Evolutionary conservation across 345 rosid genomes (phyloP).

Genomic region (Salix viminalis): DNA sequence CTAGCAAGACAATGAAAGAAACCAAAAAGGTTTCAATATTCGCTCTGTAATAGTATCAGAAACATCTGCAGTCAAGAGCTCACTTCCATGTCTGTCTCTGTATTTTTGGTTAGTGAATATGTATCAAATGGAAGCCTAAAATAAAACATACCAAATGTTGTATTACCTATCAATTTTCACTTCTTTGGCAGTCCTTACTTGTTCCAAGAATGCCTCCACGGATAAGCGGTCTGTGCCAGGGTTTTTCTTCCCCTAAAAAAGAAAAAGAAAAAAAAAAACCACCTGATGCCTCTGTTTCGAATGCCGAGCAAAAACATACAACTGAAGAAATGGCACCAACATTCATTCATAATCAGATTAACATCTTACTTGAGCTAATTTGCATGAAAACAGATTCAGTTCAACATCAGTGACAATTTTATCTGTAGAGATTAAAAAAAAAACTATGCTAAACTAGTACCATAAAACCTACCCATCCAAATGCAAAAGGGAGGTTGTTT

Average conservation of each 20-base stretch:
- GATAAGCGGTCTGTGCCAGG: constrained; percentile 54
- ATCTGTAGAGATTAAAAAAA: not conserved
- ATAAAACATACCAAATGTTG: not conserved
- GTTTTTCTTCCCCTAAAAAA: constrained; percentile 63
- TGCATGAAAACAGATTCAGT: not conserved
- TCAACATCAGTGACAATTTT: not conserved
- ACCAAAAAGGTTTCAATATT: not conserved
- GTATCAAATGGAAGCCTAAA: no score
- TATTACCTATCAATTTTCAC: constrained; percentile 66
- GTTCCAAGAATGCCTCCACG: constrained; percentile 45
- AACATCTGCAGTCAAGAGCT: not conserved
- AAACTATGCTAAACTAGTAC: not conserved
- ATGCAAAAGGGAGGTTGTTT: constrained; percentile 68
- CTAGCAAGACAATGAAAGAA: not conserved
- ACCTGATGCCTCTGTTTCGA: not conserved
- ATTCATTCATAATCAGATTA: not conserved
- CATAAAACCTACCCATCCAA: constrained; percentile 58
- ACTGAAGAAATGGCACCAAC: not conserved
- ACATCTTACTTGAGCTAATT: not conserved
- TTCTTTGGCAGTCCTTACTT: constrained; percentile 56
- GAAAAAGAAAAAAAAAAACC: constrained; percentile 10
- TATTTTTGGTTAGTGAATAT: not conserved
- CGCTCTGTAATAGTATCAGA: not conserved
- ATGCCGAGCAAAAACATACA: not conserved
- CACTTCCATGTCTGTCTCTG: not conserved